Evolutionary conservation across 2,329 filamentous ascomycete genomes (phyloP).

Genomic region (Verticillium nubilum): DNA sequence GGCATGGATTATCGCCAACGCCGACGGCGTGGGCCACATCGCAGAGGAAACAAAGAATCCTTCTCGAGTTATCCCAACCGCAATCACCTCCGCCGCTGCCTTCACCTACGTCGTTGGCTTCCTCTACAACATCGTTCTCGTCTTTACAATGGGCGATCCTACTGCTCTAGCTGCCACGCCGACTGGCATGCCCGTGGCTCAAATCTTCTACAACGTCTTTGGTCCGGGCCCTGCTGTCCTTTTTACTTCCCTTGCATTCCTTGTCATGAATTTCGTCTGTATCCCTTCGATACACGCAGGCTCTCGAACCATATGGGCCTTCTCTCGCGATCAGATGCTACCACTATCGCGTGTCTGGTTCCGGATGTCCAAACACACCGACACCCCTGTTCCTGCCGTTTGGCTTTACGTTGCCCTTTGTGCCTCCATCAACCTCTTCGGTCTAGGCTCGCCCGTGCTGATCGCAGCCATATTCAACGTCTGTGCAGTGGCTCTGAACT

Average conservation of each 20-base stretch:
- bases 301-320: constrained; percentile 49
- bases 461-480: constrained; percentile 49
- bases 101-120: constrained; percentile 52
- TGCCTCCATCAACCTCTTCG: constrained; percentile 54
- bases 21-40: constrained; percentile 38
- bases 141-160: constrained; percentile 50
- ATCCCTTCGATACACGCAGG: constrained; percentile 51
- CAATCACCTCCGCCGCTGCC: constrained; percentile 48
- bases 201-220: constrained; percentile 53
- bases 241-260: constrained; percentile 49
- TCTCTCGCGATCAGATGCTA: constrained; percentile 45
- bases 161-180: constrained; percentile 35
- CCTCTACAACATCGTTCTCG: constrained; percentile 53
- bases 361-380: constrained; percentile 40
- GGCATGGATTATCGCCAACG: constrained; percentile 52
- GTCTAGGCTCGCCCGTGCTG: constrained; percentile 47
- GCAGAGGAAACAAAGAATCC: constrained; percentile 38
- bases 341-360: constrained; percentile 42
- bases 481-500: constrained; percentile 48
- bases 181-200: constrained; percentile 44
- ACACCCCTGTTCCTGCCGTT: constrained; percentile 46
- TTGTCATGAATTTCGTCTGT: constrained; percentile 54
- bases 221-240: constrained; percentile 47
- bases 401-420: constrained; percentile 51
- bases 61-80: constrained; percentile 36